A percentile compares a stretch with the other conserved stretches of the same genome.
phyloP scores from a whole-genome alignment of 2,329 filamentous ascomycete species.

The Tolypocladium album region DNA sequence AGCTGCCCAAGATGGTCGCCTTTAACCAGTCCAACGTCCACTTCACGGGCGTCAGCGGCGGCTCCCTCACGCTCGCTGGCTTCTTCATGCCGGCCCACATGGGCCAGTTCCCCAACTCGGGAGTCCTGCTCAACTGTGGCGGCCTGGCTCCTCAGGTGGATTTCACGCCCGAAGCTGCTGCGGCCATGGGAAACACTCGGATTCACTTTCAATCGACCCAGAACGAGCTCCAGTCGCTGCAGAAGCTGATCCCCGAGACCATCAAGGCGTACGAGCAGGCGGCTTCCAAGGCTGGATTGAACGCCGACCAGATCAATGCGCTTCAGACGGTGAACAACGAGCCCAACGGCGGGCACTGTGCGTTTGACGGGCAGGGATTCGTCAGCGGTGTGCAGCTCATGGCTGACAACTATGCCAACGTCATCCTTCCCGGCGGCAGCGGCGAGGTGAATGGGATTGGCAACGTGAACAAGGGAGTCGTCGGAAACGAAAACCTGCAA shows the following conservation, averaged over 20 bases:
- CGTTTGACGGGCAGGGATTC: conserved; percentile 43
- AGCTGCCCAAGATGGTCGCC: conserved; percentile 40
- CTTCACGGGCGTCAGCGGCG: conserved; percentile 48
- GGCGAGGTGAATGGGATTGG: conserved; percentile 38
- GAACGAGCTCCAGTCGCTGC: conserved; percentile 36
- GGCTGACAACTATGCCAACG: conserved; percentile 37
- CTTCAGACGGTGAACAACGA: conserved; percentile 47
- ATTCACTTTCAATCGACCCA: conserved; percentile 48
- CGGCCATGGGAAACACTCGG: conserved; percentile 31
- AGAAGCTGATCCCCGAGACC: conserved; percentile 37
- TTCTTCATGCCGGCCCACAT: conserved; percentile 49
- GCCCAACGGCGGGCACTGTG: conserved; percentile 46
- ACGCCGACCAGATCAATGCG: conserved; percentile 30
- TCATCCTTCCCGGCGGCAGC: conserved; percentile 38
- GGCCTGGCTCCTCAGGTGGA: conserved; percentile 40
- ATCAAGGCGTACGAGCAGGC: conserved; percentile 40
- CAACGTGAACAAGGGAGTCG: conserved; percentile 30
- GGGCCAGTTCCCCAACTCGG: conserved; percentile 35
- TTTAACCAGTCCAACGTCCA: conserved; percentile 41
- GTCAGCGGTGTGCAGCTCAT: conserved; percentile 47
- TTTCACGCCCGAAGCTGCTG: conserved; percentile 28
- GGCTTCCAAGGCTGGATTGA: conserved; percentile 31
- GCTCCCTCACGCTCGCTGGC: conserved; percentile 39
- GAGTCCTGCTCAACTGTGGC: conserved; percentile 46
- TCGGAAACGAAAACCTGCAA: conserved; percentile 4